Conservation (phyloP, 2,329 filamentous ascomycete genomes). For the Dactylellina parvicollis region DNA sequence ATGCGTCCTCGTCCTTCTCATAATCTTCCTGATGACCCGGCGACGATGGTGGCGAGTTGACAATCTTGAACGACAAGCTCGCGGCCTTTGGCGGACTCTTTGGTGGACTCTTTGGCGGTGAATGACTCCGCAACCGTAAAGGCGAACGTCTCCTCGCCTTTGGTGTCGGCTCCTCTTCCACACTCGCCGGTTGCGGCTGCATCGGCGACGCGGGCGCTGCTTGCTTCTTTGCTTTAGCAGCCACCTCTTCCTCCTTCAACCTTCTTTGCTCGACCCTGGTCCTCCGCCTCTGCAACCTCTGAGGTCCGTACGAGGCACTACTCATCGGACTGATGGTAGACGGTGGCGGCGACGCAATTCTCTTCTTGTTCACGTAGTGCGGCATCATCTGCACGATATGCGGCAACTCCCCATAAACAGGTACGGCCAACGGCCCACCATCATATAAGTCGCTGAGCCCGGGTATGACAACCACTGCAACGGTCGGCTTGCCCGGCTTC, state of each 20-base stretch:
- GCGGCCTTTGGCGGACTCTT: constrained; percentile 36
- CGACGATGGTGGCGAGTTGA: constrained; percentile 34
- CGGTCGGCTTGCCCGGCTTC: constrained; percentile 49
- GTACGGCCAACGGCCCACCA: constrained; percentile 39
- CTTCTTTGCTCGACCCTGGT: constrained; percentile 44
- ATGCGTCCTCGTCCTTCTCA: constrained; percentile 17
- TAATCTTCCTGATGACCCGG: constrained; percentile 4
- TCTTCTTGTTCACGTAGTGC: constrained; percentile 47
- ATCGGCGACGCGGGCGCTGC: constrained; percentile 3
- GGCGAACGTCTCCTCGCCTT: constrained; percentile 46
- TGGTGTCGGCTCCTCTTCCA: constrained; percentile 51
- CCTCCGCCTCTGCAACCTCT: constrained; percentile 31
- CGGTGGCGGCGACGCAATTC: constrained; percentile 47
- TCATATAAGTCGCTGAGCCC: constrained; percentile 48
- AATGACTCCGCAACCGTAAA: constrained; percentile 37
- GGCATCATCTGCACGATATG: constrained; percentile 53
- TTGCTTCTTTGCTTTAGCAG: constrained; percentile 25
- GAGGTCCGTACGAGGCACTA: constrained; percentile 51
- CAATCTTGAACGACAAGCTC: constrained; percentile 45
- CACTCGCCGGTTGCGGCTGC: constrained; percentile 40
- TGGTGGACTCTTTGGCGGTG: constrained; percentile 32
- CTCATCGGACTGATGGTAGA: constrained; percentile 53
- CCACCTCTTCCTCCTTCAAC: constrained; percentile 26
- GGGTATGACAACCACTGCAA: constrained; percentile 48
- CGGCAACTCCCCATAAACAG: constrained; percentile 48